Evolutionary conservation across 176 grass and related monocot species (phyloP).

Genomic region (Chloris gayana): DNA sequence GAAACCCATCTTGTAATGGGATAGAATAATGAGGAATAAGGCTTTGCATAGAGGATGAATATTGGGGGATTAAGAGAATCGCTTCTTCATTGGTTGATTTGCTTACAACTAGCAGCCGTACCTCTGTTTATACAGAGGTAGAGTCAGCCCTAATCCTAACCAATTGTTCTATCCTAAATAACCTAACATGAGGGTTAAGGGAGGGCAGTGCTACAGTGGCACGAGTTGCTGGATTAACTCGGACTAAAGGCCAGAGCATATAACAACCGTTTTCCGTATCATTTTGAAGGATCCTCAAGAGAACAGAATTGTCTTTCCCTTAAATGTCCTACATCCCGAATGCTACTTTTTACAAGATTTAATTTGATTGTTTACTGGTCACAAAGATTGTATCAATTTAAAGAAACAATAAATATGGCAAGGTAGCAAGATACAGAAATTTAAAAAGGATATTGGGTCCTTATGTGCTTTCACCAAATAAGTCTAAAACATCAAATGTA

Average conservation of each 20-base stretch:
- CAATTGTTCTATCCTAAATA: too few species aligned
- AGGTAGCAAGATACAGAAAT: slow-evolving; percentile 10
- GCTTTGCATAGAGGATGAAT: too few species aligned
- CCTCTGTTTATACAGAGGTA: too few species aligned
- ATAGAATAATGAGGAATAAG: too few species aligned
- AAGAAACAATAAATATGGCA: background rate
- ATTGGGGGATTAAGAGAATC: too few species aligned
- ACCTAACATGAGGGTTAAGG: too few species aligned
- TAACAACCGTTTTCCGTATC: background rate
- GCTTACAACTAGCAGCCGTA: too few species aligned
- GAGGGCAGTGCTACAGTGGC: too few species aligned
- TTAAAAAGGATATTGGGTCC: background rate
- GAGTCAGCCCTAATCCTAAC: too few species aligned
- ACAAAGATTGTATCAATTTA: background rate
- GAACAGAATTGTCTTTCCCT: background rate
- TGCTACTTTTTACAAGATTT: background rate
- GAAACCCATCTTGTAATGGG: background rate
- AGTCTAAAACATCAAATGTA: background rate
- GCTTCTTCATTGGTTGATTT: too few species aligned
- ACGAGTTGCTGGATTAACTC: too few species aligned
- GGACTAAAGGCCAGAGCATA: too few species aligned
- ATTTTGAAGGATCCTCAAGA: background rate
- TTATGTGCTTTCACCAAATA: background rate
- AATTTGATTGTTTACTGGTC: background rate
- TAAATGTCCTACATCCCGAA: background rate